These are phyloP conservation scores for Echinosophora koreensis DNA, from an alignment of 306 rosid genomes.

Conservation along the genomic window DNA sequence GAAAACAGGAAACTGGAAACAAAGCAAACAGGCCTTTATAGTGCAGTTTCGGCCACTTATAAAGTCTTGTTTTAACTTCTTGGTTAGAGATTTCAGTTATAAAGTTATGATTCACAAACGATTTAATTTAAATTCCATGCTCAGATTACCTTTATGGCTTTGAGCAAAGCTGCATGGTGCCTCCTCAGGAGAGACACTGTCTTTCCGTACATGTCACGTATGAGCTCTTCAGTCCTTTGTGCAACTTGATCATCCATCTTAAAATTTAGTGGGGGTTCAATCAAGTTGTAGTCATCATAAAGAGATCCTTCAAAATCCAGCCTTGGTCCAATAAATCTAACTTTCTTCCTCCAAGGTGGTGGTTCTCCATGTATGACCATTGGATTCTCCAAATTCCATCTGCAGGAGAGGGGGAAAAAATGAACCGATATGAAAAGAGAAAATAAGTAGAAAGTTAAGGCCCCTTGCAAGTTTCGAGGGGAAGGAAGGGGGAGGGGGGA, in stretches of 20 bases:
- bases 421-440: slow-evolving; percentile 35
- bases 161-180: slow-evolving; percentile 89
- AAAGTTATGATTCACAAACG: background rate
- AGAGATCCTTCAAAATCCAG: slow-evolving; percentile 97
- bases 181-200: slow-evolving; percentile 76
- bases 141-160: slow-evolving; percentile 78
- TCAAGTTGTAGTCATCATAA: slow-evolving; percentile 74
- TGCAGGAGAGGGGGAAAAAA: slow-evolving; percentile 41
- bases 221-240: slow-evolving; percentile 75
- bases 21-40: too few species aligned
- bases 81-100: background rate
- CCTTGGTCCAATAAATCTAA: slow-evolving; percentile 86
- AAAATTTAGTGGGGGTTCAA: slow-evolving; percentile 85
- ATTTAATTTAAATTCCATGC: background rate
- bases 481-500: too few species aligned
- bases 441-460: slow-evolving; percentile 16
- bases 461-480: too few species aligned
- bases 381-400: slow-evolving; percentile 98
- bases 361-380: slow-evolving; percentile 96
- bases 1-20: too few species aligned
- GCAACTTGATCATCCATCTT: slow-evolving; percentile 86
- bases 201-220: slow-evolving; percentile 67
- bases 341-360: slow-evolving; percentile 87
- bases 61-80: background rate
- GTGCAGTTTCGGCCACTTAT: background rate